Conservation (phyloP, 164 flowering plant genomes). For the Nelumbo lutea region DNA sequence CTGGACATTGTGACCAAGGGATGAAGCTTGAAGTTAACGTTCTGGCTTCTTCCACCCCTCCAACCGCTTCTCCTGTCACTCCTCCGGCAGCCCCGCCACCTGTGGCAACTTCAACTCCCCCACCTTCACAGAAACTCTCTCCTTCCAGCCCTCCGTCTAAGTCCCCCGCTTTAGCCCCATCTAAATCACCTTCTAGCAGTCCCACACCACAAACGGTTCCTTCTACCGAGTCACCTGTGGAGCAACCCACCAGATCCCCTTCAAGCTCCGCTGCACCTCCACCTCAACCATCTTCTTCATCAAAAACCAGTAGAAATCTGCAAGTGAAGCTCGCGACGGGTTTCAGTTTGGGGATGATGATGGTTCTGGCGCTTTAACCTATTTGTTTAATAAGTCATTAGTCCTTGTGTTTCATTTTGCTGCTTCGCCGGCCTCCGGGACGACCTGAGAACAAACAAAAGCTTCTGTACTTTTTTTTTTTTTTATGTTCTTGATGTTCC, state of each 20-base stretch:
- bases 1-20: conserved; percentile 53
- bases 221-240: background rate
- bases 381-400: no score
- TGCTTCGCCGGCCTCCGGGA: no score
- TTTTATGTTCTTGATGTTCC: no score
- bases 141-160: conserved; percentile 13
- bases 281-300: background rate
- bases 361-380: background rate
- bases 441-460: no score
- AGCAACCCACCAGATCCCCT: background rate
- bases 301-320: background rate
- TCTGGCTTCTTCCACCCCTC: conserved; percentile 18
- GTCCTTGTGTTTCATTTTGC: no score
- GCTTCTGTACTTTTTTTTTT: no score
- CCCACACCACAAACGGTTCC: background rate
- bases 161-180: background rate
- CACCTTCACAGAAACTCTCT: background rate
- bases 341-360: background rate
- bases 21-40: conserved; percentile 48
- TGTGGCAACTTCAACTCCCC: conserved; percentile 8
- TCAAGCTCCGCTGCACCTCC: background rate
- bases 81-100: conserved; percentile 4
- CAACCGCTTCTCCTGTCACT: background rate
- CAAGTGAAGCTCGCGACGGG: background rate
- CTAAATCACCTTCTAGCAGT: background rate